Evolutionary conservation across 2,329 filamentous ascomycete species (phyloP), one percentile per base, ranked within the genome.

Genomic region (Acephala macrosclerotiorum): DNA sequence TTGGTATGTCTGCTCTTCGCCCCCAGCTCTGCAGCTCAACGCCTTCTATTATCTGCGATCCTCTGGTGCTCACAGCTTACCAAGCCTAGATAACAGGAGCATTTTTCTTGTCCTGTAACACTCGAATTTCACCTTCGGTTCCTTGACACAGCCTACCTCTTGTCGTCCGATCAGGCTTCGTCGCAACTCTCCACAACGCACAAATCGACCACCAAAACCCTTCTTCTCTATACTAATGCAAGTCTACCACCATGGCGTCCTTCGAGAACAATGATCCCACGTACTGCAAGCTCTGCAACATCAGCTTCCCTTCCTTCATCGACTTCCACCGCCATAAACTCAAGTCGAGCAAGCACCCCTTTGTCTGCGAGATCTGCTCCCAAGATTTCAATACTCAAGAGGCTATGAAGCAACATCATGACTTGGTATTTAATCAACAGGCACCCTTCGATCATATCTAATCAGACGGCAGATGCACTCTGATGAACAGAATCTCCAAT

Each of bases 401-500:
- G 3, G 71, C 68, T 12, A 58, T 42, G 18, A 63, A 67, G 16
- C 61, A 58, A 8, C 67, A 69, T 51, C 61, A 61, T 47, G 60
- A 61, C 45, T 47, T 60, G 57, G 68, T 68, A 57, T 20, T 56
- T 12, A 14, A 20, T 6, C 26, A 20, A 20, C 4, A 6, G 2
- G 12, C 29, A 20, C 1, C 9, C 36, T 26, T 55, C 22, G 42
- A 40, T 29, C 6, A 11, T 20, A n/a, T n/a, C 58, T 67, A 56
- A 64, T 38, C 1, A 18, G 22, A 33, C 5, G 47, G n/a, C 53
- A 72, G 70, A 63, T 66, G n/a, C 70, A 72, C 47, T n/a, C 63
- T 3, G 45, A 58, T 6, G 55, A 67, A 11, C 68, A 72, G 29
- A 33, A 68, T 12, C 40, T 72, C 3, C 18, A 38, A 14, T 72